Evolutionary conservation across 176 grass and related monocot species (phyloP), one percentile per base, ranked within the genome.

Genomic region (Ensete glaucum): DNA sequence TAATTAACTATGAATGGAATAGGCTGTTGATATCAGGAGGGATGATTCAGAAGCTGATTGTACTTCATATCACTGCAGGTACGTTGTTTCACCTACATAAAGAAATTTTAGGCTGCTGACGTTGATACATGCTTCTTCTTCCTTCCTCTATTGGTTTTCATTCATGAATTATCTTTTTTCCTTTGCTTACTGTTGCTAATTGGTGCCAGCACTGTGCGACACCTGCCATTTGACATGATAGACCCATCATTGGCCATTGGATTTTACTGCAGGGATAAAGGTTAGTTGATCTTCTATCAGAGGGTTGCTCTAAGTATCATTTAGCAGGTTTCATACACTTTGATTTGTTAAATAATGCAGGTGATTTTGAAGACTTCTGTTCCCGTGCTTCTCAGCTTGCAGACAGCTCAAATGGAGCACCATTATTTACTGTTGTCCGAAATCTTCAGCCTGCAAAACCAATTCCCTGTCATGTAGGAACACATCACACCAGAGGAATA

Each of bases 161-260:
- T 19, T 25, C n/a, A 9, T 10, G 1, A 10, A 9, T 24, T 20
- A 2, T 65, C 12, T 26, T 27, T 65, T 65, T 26, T 65, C 19
- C 60, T 63, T 25, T 9, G 6, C 21, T 63, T 6, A 63, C 20
- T 63, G 19, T 63, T 63, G 34, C 43, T 34, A 24, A 27, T 63
- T n/a, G 76, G 81, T 70, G 1, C 9, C 79, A 99, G 96, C 62
- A 82, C 79, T 15, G 81, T 99, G n/a, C 80, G 85, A 10, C 86
- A 99, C 89, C 52, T 99, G 84, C 64, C 85, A 66, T 81, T 99
- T 63, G 91, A 94, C 74, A 76, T 79, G 83, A 86, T 99, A 83
- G 96, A 99, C 84, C 81, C 91, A 72, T 99, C 96, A 43, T 67
- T 99, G 72, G 96, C 96, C 48, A 95, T 99, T 89, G 96, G 96